phyloP scores from a whole-genome alignment of 345 rosid genomes.

The Euclidium syriacum region DNA sequence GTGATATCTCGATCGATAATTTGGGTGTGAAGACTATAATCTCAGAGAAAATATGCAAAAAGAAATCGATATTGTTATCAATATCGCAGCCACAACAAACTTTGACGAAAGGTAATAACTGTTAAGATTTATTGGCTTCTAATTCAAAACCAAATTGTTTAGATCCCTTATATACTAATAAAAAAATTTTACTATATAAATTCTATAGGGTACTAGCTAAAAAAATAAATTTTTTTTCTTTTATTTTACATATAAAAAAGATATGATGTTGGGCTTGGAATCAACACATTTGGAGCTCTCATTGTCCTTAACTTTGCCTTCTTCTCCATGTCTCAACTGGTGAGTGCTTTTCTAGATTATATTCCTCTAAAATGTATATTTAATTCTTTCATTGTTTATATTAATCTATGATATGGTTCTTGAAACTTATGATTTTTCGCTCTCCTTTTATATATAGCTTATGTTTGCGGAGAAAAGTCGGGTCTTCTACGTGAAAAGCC shows the following conservation, averaged over 20 bases:
- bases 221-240: not conserved
- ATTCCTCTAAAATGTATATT: not conserved
- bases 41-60: slow-evolving; percentile 21
- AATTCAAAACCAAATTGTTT: no score
- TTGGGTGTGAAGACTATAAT: slow-evolving; percentile 18
- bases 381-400: not conserved
- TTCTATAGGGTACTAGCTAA: not conserved
- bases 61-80: slow-evolving; percentile 25
- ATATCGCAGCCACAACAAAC: slow-evolving; percentile 33
- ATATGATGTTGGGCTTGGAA: slow-evolving; percentile 55
- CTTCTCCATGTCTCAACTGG: slow-evolving; percentile 46
- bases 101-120: slow-evolving; percentile 39
- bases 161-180: no score
- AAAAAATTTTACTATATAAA: not conserved
- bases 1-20: slow-evolving; percentile 17
- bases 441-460: slow-evolving; percentile 32
- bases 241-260: slow-evolving; percentile 27
- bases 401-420: not conserved
- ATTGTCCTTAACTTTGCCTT: slow-evolving; percentile 47
- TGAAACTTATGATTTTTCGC: not conserved
- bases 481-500: slow-evolving; percentile 41
- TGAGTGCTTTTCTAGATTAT: not conserved
- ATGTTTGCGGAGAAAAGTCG: slow-evolving; percentile 48
- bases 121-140: no score
- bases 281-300: slow-evolving; percentile 62